Evolutionary conservation across 2,329 filamentous ascomycete genomes (phyloP).

Genomic region (Penicillium freii): DNA sequence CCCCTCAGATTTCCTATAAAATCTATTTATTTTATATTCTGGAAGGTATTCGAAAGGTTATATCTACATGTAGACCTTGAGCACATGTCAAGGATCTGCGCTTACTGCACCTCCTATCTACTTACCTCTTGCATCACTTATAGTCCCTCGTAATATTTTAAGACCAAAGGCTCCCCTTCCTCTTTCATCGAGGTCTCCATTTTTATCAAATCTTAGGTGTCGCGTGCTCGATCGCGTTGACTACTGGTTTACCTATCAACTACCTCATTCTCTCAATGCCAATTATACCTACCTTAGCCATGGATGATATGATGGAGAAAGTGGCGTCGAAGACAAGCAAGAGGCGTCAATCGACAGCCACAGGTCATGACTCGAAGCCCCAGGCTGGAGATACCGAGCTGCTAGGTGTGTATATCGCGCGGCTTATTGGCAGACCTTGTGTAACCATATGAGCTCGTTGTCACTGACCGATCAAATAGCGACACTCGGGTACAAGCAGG

Average conservation of each 20-base stretch:
- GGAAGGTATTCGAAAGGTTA: not conserved
- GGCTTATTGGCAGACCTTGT: not conserved
- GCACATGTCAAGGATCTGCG: not conserved
- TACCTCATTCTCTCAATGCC: not conserved
- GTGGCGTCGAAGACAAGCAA: not conserved
- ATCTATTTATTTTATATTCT: not conserved
- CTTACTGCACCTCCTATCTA: not conserved
- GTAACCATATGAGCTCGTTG: not conserved
- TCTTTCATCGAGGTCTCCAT: not conserved
- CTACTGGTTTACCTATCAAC: not conserved
- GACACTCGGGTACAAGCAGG: conserved; percentile 56
- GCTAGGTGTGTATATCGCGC: conserved; percentile 8
- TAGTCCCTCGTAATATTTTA: not conserved
- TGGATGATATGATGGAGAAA: conserved; percentile 3
- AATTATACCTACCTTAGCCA: not conserved
- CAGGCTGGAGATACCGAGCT: conserved; percentile 25
- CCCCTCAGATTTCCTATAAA: not conserved
- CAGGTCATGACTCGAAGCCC: not conserved
- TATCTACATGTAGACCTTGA: not conserved
- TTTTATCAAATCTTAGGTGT: not conserved
- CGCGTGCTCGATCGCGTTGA: not conserved
- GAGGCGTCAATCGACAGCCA: not conserved
- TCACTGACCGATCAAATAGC: conserved; percentile 23
- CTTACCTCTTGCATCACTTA: not conserved
- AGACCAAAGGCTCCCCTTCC: not conserved